Evolutionary conservation across 306 rosid species (phyloP).

Genomic region (Prunus dulcis): DNA sequence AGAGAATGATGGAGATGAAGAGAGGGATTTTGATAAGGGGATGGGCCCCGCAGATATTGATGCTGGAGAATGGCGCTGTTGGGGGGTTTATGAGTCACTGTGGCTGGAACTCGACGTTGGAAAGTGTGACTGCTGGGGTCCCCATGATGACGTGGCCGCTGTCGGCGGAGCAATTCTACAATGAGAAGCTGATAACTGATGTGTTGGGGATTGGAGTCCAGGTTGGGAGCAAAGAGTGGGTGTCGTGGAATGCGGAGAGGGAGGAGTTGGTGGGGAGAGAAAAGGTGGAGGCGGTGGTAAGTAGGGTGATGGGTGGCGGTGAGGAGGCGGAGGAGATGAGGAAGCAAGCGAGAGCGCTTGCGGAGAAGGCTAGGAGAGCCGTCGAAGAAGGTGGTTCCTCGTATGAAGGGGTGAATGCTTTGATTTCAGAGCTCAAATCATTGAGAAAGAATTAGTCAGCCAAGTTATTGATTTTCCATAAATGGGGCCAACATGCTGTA

Average conservation of each 20-base stretch:
- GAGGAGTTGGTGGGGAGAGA: conserved; percentile 38
- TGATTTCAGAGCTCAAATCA: conserved; percentile 34
- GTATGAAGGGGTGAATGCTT: conserved; percentile 24
- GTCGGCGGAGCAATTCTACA: conserved; percentile 62
- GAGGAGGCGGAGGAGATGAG: conserved; percentile 50
- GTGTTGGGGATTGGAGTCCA: conserved; percentile 50
- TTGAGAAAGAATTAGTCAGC: neutral
- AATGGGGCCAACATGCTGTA: neutral
- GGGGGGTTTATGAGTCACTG: conserved; percentile 76
- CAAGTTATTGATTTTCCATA: no score
- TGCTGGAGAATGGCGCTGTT: conserved; percentile 47
- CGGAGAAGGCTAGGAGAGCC: conserved; percentile 42
- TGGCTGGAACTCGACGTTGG: conserved; percentile 78
- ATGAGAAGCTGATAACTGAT: conserved; percentile 59
- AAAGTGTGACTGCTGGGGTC: conserved; percentile 46
- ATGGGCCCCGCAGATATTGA: conserved; percentile 67
- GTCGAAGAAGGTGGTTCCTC: conserved; percentile 53
- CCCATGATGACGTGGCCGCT: conserved; percentile 76
- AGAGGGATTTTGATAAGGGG: conserved; percentile 61
- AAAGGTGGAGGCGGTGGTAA: conserved; percentile 47
- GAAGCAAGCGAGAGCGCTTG: conserved; percentile 28
- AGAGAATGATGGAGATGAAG: conserved; percentile 37
- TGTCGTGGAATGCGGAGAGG: conserved; percentile 21
- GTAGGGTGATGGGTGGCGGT: conserved; percentile 46
- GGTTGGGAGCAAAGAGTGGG: conserved; percentile 69